Base-by-base conservation (phyloP, 805 yeast genomes). In the Nakazawaea wyomingensis region DNA sequence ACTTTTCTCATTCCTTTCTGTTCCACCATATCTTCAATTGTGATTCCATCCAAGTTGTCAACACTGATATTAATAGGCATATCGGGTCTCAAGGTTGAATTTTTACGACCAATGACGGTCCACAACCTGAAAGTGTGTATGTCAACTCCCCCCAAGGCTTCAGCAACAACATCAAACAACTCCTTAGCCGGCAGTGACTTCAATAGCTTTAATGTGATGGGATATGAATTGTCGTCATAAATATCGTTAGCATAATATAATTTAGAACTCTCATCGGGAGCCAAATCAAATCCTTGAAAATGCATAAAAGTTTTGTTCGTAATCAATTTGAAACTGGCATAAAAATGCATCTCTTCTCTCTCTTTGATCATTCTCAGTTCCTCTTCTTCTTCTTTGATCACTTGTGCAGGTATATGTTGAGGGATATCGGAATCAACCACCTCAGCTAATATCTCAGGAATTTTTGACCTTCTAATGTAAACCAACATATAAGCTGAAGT, bases 401-500 rank as follows among this genome's bases (percentile, higher is more conserved):
- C 74, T 48, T 80, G 81, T 16, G 69, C 64, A 0, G 85, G 76
- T 19, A 93, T 78, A 54, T 85, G 85, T 1, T 57, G 51, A 2
- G 98, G 97, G 5, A 78, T 73, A 37, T 73, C 80, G 3, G 62
- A 72, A 17, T 75, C 78, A 1, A 64, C 53, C 3, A 73, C 76
- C 0, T 76, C 79, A 10, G 78, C 79, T 46, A 93, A 68, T 13
- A 91, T 69, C 10, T 71, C 72, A 2, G 68, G 70, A 30, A 78
- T 61, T 31, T 74, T 74, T 2, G 74, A 65, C 55, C 85, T 79
- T 43, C 95, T 74, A 49, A 90, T 75, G 58, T 93, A 93, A 2
- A 93, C 98, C 63, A 93, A 75, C 99, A 93, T 93, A 57, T 93
- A 93, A 2, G 99, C 99, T 33, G 93, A 86, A 0, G 98, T 90